Evolutionary conservation across 768 basidiomycete genomes (phyloP).

Genomic region (Holtermannia corniformis): DNA sequence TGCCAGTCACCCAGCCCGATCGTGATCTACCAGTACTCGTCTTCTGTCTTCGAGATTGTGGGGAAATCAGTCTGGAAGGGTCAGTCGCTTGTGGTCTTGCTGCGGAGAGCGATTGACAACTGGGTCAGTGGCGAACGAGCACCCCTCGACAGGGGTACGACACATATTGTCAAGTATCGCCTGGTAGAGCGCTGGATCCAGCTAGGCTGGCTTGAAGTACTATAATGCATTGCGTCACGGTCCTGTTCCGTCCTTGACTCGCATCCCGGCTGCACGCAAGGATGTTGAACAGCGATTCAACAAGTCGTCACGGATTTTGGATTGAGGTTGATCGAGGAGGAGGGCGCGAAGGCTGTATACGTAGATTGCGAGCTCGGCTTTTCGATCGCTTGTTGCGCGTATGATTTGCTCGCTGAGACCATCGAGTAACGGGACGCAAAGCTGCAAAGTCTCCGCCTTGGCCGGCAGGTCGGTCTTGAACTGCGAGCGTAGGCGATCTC

Average conservation of each 20-base stretch:
- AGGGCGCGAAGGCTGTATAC: background rate
- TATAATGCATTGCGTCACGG: constrained; percentile 16
- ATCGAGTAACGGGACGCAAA: background rate
- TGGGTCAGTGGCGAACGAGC: constrained; percentile 53
- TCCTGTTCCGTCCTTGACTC: no score
- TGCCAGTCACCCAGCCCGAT: constrained; percentile 66
- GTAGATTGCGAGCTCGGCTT: background rate
- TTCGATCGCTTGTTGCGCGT: background rate
- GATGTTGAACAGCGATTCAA: background rate
- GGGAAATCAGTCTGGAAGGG: constrained; percentile 42
- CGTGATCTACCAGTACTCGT: constrained; percentile 68
- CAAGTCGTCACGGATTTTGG: background rate
- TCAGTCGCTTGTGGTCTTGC: constrained; percentile 27
- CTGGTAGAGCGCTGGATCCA: constrained; percentile 51
- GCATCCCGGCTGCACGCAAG: background rate
- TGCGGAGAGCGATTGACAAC: background rate
- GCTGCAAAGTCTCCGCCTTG: background rate
- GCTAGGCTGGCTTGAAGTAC: constrained; percentile 38
- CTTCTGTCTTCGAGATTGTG: constrained; percentile 62
- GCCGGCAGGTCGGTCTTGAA: background rate
- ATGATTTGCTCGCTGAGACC: background rate
- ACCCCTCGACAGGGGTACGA: constrained; percentile 69
- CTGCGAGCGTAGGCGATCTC: background rate
- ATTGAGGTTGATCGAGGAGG: background rate
- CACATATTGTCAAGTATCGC: constrained; percentile 66